These are phyloP conservation scores for Solanum virginianum DNA, from an alignment of 257 asterid genomes.

Conservation along the genomic window DNA sequence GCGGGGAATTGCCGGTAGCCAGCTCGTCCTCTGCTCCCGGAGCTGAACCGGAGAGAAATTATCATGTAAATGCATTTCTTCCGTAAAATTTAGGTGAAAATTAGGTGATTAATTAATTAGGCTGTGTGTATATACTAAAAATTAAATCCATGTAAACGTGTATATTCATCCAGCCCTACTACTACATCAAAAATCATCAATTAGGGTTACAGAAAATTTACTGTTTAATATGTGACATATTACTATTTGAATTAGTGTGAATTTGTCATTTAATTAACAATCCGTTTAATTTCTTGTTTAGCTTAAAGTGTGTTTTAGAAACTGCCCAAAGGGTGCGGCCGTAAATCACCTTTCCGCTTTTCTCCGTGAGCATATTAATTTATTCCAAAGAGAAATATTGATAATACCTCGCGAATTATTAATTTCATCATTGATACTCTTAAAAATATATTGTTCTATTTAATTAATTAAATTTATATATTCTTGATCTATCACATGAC, in stretches of 20 bases:
- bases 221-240: background rate
- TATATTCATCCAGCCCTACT: background rate
- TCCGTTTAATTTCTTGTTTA: background rate
- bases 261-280: background rate
- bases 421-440: too few species aligned
- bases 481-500: too few species aligned
- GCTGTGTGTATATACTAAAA: background rate
- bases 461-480: too few species aligned
- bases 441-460: too few species aligned
- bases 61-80: background rate
- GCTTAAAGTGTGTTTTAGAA: background rate
- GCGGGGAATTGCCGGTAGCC: constrained; percentile 6
- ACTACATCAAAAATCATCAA: background rate
- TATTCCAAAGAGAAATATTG: too few species aligned
- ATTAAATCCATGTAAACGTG: background rate
- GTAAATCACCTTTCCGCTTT: background rate
- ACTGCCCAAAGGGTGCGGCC: background rate
- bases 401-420: too few species aligned
- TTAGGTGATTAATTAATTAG: background rate
- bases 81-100: background rate
- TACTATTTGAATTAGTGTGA: background rate
- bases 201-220: background rate
- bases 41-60: background rate
- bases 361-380: background rate
- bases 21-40: background rate